Evolutionary conservation across 73 alveolate genomes (phyloP).

Genomic region (Tetrahymena elliotti): DNA sequence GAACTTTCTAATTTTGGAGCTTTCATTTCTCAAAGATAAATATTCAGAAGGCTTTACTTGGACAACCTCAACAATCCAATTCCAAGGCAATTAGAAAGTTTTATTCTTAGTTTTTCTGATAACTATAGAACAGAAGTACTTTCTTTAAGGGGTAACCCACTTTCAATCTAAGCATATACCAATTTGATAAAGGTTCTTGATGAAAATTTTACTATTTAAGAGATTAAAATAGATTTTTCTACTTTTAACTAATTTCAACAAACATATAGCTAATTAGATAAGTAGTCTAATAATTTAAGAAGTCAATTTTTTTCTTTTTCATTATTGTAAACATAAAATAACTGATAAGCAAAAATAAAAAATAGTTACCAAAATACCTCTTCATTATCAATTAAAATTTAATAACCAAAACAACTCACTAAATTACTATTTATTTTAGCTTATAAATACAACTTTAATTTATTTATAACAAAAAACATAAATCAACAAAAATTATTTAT

Average conservation of each 20-base stretch:
- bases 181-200: background rate
- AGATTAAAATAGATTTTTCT: background rate
- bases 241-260: background rate
- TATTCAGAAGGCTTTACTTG: background rate
- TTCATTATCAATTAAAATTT: no score
- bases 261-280: background rate
- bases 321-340: background rate
- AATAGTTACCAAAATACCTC: background rate
- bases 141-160: background rate
- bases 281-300: background rate
- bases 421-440: no score
- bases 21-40: background rate
- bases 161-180: background rate
- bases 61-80: background rate
- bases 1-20: background rate
- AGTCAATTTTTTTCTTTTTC: background rate
- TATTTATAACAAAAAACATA: no score
- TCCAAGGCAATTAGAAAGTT: background rate
- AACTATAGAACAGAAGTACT: background rate
- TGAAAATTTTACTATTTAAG: background rate
- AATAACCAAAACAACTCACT: no score
- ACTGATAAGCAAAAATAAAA: background rate
- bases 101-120: background rate
- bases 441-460: no score
- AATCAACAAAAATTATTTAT: no score